Percentiles rank a stretch among this genome's conserved stretches.
Conservation (phyloP, 768 basidiomycete genomes). For the Cantharellus cinnabarinus region DNA sequence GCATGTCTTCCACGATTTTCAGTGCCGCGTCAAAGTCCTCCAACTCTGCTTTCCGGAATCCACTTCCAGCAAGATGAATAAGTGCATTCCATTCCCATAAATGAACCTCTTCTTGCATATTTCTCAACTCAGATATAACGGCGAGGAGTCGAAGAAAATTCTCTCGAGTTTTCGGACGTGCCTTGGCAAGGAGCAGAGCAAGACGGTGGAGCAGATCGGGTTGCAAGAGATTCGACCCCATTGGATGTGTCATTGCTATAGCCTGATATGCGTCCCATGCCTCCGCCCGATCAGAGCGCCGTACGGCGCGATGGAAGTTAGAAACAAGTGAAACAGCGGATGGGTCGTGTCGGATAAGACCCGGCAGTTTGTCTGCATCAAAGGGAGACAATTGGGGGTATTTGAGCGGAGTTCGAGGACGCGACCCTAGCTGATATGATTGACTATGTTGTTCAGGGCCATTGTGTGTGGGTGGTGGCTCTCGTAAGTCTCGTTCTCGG, state of each 20-base stretch:
- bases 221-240: constrained; percentile 3
- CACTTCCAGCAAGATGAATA: constrained; percentile 44
- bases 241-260: not conserved
- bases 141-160: constrained; percentile 47
- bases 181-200: constrained; percentile 33
- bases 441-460: no score
- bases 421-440: no score
- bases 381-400: no score
- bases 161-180: constrained; percentile 34
- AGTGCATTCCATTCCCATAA: constrained; percentile 62
- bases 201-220: constrained; percentile 31
- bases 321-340: no score
- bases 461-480: no score
- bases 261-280: not conserved
- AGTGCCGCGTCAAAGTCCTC: constrained; percentile 37
- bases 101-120: constrained; percentile 32
- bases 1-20: constrained; percentile 4
- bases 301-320: no score
- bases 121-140: constrained; percentile 37
- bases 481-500: no score
- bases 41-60: constrained; percentile 35
- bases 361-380: no score
- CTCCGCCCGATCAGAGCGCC: not conserved
- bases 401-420: no score
- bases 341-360: no score